Base-by-base conservation (phyloP, 2,329 filamentous ascomycete species). In the Monosporascus sp. region DNA sequence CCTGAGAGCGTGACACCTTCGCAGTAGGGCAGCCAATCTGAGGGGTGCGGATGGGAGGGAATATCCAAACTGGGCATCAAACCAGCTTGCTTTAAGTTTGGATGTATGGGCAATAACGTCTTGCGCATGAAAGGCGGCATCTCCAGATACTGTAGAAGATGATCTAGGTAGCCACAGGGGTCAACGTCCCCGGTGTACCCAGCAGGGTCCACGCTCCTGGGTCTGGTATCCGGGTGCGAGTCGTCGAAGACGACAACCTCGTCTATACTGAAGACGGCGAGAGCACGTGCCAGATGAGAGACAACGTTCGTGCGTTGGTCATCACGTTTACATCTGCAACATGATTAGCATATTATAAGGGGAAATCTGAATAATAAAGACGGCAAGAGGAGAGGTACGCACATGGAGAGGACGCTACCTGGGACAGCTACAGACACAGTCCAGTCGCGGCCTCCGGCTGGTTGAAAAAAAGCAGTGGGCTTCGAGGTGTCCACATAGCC, bases 211-310 rank as follows among this genome's bases (percentile, higher is more conserved):
- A 79, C 74, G 51, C 71, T 71, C 20, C 69, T 68, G 31, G 75
- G 72, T 35, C 78, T 77, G 35, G 74, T 64, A 15, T 76, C 71
- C 7, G 62, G 49, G 2, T 78, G 77, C 37, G 77, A 77, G 70
- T 95, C 90, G 65, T 93, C 85, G 69, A 88, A 96, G 51, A 96
- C 75, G 49, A 96, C 78, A 31, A 95, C 79, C 72, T 96, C 90
- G 67, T 96, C 90, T 60, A 96, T 80, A 64, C 83, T 87, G 72
- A 94, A 95, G 57, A 95, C 86, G 56, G 89, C 87, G 50, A 90
- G 80, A 36, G 89, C 89, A 50, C 90, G 88, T 6, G 90, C 90
- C 50, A 96, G 85, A 58, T 87, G 85, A 7, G 85, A 88, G 1
- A 86, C 87, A 48, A 88, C 77, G 48, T 80, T 78, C 37, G 87